Conservation (phyloP, 129 eudicot species). For the Helianthus tuberosus region DNA sequence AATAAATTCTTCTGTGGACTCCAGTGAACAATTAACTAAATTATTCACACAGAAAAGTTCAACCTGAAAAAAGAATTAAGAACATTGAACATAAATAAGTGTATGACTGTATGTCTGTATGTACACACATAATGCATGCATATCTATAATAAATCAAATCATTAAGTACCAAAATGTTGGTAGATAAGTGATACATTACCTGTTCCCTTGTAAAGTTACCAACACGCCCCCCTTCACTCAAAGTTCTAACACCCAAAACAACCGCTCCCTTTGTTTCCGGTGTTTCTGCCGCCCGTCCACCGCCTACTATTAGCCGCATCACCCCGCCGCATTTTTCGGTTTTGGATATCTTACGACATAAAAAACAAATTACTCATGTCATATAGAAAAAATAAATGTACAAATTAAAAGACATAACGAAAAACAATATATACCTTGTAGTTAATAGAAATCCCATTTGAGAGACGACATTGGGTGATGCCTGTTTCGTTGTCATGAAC, state of each 20-base stretch:
- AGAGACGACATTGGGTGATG: slow-evolving; percentile 78
- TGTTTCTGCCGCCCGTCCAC: slow-evolving; percentile 94
- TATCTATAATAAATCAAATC: too few species aligned
- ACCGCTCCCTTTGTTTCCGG: slow-evolving; percentile 78
- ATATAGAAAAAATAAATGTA: not conserved
- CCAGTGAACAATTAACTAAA: slow-evolving; percentile 60
- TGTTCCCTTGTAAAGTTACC: slow-evolving; percentile 94
- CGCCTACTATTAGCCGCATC: slow-evolving; percentile 98
- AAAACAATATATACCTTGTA: slow-evolving; percentile 61
- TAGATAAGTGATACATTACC: slow-evolving; percentile 40
- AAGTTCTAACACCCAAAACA: slow-evolving; percentile 93
- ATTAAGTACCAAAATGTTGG: not conserved
- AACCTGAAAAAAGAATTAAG: not conserved
- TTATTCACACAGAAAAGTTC: too few species aligned
- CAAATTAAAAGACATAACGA: not conserved
- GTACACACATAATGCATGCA: not conserved
- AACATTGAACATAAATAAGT: not conserved
- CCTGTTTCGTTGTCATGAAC: slow-evolving; percentile 84
- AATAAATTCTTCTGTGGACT: slow-evolving; percentile 95
- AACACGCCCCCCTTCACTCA: slow-evolving; percentile 99
- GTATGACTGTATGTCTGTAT: too few species aligned
- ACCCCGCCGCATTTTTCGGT: slow-evolving; percentile 90
- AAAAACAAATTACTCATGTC: slow-evolving; percentile 14
- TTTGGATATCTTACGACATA: slow-evolving; percentile 54
- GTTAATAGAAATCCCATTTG: slow-evolving; percentile 93